Evolutionary conservation across 2,329 filamentous ascomycete genomes (phyloP), one percentile per base, ranked within the genome.

Genomic region (Cladophialophora chaetospira): DNA sequence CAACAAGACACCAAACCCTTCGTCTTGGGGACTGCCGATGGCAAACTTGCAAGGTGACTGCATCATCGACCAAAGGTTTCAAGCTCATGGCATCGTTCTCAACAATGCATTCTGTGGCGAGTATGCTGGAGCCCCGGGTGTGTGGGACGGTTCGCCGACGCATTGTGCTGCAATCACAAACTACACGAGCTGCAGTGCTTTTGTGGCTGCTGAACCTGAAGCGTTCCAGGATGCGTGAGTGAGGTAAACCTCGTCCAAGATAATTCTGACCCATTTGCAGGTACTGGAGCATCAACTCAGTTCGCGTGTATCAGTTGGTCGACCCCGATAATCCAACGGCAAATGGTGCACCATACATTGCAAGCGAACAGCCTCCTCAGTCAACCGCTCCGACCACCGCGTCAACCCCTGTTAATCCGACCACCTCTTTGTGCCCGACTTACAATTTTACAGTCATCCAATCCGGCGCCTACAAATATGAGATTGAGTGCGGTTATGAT

Each of bases 61-160:
- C 73, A 73, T 88, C 65, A 87, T 92, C 62, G 76, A 83, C 51
- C 55, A 71, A 1, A 79, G 85, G 70, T 92, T 95, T 75, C 74
- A 76, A 63, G 72, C 86, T 56, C 82, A 93, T 75, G 81, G 84
- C 63, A 82, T 95, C 58, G 54, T 92, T 62, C 86, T 94, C 72
- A 85, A 94, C 74, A 91, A 84, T 0, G 86, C 86, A 3, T 88
- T 93, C 68, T 95, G 91, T 71, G 91, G 91, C 10, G 82, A 86
- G 65, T 94, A 89, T 89, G 89, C 89, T 6, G 88, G 88, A 19
- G 70, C 76, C 44, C 82, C 85, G 10, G 53, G 26, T 33, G 62
- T 65, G 28, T 66, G 63, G 63, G 58, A 61, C 26, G 58, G 60
- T 11, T 53, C 48, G 17, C 55, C 40, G 17, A 60, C 53, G 11